Percentiles rank a stretch among this genome's conserved stretches.
Evolutionary conservation across 495 filamentous ascomycete species (phyloP).

Genomic region (Tuber microsphaerosporum): DNA sequence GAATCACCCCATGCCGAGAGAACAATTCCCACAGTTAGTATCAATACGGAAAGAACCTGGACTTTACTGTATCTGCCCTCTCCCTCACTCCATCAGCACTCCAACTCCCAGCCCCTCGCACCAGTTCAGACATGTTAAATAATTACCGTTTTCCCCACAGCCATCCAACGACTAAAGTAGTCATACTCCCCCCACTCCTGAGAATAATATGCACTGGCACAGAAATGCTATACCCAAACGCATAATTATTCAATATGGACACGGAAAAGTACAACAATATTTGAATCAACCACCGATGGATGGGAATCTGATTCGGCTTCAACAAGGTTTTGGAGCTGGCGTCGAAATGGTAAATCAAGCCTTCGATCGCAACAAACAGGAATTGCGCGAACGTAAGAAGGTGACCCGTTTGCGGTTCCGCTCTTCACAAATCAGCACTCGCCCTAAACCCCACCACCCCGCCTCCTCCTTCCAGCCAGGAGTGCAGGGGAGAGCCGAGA

Average conservation of each 20-base stretch:
- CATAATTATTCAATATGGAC: slow-evolving; percentile 94
- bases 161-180: slow-evolving; percentile 80
- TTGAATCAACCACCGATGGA: slow-evolving; percentile 76
- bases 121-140: not conserved
- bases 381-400: slow-evolving; percentile 94
- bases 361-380: slow-evolving; percentile 69
- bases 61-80: slow-evolving; percentile 58
- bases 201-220: slow-evolving; percentile 97
- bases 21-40: slow-evolving; percentile 80
- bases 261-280: slow-evolving; percentile 87
- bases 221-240: slow-evolving; percentile 92
- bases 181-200: slow-evolving; percentile 87
- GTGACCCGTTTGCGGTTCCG: slow-evolving; percentile 62
- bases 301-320: slow-evolving; percentile 69
- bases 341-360: slow-evolving; percentile 65
- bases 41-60: slow-evolving; percentile 68
- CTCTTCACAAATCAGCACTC: slow-evolving; percentile 39
- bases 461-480: slow-evolving; percentile 11
- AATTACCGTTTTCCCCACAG: slow-evolving; percentile 60
- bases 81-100: slow-evolving; percentile 1
- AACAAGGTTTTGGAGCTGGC: slow-evolving; percentile 58
- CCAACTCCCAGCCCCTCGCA: not conserved
- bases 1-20: slow-evolving; percentile 83
- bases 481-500: not conserved
- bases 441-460: slow-evolving; percentile 27